These are phyloP conservation scores for Zychaea mexicana DNA, from an alignment of 371 early-diverging fungal genomes.

Conservation along the genomic window DNA sequence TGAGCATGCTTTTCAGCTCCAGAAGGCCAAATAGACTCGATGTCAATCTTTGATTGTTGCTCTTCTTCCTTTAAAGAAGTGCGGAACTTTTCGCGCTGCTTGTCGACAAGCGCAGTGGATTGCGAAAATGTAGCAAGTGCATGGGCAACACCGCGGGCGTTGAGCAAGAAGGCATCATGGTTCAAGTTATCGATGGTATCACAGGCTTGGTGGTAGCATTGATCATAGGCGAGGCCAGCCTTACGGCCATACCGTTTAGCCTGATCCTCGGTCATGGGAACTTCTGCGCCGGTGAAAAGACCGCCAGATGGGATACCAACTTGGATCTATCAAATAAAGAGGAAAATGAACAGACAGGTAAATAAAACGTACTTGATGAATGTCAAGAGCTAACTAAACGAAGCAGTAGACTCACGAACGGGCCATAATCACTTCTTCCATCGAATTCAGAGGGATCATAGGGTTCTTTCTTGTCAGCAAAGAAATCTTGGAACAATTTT, in stretches of 20 bases:
- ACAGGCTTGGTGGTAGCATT: conserved; percentile 61
- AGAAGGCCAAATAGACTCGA: conserved; percentile 8
- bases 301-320: conserved; percentile 64
- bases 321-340: too few species aligned
- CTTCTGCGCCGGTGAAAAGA: conserved; percentile 68
- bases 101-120: conserved; percentile 15
- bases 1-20: conserved; percentile 7
- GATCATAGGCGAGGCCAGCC: conserved; percentile 66
- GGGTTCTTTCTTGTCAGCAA: conserved; percentile 43
- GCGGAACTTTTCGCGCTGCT: neutral
- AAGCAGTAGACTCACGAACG: conserved; percentile 50
- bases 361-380: too few species aligned
- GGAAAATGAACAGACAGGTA: too few species aligned
- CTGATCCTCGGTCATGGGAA: conserved; percentile 60
- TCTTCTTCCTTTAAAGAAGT: neutral
- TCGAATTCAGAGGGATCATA: conserved; percentile 37
- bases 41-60: neutral
- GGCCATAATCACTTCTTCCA: conserved; percentile 49
- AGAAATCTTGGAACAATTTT: conserved; percentile 60
- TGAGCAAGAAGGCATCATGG: conserved; percentile 20
- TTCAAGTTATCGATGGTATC: conserved; percentile 21
- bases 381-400: too few species aligned
- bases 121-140: conserved; percentile 20
- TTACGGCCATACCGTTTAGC: conserved; percentile 67
- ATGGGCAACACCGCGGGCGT: conserved; percentile 18